Evolutionary conservation across 176 grass and related monocot genomes (phyloP).

Genomic region (Carex cristatella): DNA sequence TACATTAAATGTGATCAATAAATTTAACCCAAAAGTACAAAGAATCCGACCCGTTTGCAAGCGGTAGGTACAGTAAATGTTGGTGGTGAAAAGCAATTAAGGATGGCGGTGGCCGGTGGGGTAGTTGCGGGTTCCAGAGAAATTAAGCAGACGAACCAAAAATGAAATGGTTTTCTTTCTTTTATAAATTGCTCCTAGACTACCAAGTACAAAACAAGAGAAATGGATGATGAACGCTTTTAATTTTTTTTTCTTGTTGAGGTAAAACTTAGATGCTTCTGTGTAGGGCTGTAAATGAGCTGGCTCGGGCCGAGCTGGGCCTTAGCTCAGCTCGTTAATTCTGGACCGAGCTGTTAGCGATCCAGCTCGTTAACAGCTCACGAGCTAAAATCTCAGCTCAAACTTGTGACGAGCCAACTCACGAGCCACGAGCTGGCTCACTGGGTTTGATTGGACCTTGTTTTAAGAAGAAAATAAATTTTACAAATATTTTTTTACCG

Average conservation of each 20-base stretch:
- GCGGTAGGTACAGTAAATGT: background rate
- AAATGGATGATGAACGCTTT: background rate
- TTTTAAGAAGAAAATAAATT: no score
- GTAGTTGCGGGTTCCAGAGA: slow-evolving; percentile 3
- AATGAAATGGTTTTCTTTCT: background rate
- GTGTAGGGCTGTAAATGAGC: no score
- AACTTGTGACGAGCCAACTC: no score
- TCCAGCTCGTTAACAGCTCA: no score
- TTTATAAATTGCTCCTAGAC: background rate
- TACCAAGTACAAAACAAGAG: background rate
- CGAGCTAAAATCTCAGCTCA: no score
- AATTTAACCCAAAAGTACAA: background rate
- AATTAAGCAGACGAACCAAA: background rate
- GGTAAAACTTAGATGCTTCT: background rate
- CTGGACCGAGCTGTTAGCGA: no score
- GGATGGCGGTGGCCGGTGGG: background rate
- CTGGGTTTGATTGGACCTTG: no score
- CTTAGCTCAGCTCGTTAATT: no score
- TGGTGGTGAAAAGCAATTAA: slow-evolving; percentile 13
- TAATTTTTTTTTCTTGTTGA: background rate
- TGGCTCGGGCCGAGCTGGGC: no score
- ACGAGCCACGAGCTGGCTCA: no score
- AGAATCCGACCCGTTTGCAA: background rate
- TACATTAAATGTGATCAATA: background rate
- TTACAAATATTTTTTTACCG: no score